Evolutionary conservation across 2,329 filamentous ascomycete genomes (phyloP).

Genomic region (Cladosporium sp.): DNA sequence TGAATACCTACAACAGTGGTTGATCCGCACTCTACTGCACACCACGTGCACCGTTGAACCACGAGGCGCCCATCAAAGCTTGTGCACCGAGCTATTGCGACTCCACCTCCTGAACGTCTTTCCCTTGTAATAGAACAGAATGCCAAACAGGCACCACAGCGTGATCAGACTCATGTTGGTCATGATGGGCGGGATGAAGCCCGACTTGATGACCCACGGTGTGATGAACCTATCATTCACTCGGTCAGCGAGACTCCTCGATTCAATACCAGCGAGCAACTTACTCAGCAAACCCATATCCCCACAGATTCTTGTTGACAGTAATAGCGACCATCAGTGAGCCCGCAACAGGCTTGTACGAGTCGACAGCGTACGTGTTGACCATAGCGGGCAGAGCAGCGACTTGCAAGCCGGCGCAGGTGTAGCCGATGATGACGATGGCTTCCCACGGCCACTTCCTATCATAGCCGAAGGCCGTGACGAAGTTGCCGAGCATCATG

Average conservation of each 20-base stretch:
- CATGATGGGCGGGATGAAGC: slow-evolving; percentile 55
- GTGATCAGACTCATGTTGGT: slow-evolving; percentile 50
- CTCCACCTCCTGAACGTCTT: slow-evolving; percentile 54
- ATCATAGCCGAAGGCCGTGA: slow-evolving; percentile 40
- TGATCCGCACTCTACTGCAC: no score
- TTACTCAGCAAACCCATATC: slow-evolving; percentile 50
- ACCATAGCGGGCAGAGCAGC: slow-evolving; percentile 55
- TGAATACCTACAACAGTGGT: no score
- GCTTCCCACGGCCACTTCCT: slow-evolving; percentile 45
- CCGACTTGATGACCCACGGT: slow-evolving; percentile 43
- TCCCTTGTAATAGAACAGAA: slow-evolving; percentile 53
- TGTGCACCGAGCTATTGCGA: slow-evolving; percentile 50
- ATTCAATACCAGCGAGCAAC: slow-evolving; percentile 18
- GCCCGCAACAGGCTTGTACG: slow-evolving; percentile 58
- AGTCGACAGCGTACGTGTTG: slow-evolving; percentile 56
- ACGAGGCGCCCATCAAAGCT: slow-evolving; percentile 30
- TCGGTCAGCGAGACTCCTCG: slow-evolving; percentile 18
- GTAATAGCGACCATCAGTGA: slow-evolving; percentile 55
- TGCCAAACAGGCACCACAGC: slow-evolving; percentile 49
- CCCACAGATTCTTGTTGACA: slow-evolving; percentile 60
- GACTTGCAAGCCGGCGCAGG: slow-evolving; percentile 53
- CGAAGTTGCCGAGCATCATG: slow-evolving; percentile 52
- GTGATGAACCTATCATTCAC: slow-evolving; percentile 26
- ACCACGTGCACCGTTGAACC: no score
- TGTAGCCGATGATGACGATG: slow-evolving; percentile 54